These are phyloP conservation scores for Dendrobium chrysotoxum DNA, from an alignment of 106 monocot species.

Conservation along the genomic window DNA sequence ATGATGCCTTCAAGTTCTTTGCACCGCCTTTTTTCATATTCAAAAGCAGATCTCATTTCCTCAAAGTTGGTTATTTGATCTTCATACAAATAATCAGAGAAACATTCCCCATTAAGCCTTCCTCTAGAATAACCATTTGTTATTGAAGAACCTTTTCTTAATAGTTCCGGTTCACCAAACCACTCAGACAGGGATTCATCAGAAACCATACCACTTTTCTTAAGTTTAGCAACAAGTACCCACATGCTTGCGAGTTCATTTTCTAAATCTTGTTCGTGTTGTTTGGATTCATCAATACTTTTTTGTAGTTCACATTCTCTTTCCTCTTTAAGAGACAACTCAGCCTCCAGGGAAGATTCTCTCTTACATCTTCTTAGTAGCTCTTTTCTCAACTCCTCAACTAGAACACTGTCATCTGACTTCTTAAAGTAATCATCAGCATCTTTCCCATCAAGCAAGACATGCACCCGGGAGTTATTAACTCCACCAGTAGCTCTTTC, in stretches of 20 bases:
- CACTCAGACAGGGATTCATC: slow-evolving; percentile 26
- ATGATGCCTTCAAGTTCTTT: slow-evolving; percentile 60
- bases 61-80: slow-evolving; percentile 30
- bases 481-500: slow-evolving; percentile 25
- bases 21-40: slow-evolving; percentile 65
- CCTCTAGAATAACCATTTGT: slow-evolving; percentile 18
- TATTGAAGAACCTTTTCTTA: slow-evolving; percentile 30
- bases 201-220: slow-evolving; percentile 29
- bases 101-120: slow-evolving; percentile 14
- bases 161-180: slow-evolving; percentile 20
- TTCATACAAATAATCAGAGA: slow-evolving; percentile 10
- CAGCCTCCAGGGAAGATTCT: slow-evolving; percentile 56
- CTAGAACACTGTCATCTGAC: slow-evolving; percentile 25
- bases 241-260: slow-evolving; percentile 90
- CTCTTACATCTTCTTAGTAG: slow-evolving; percentile 45
- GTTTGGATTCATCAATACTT: slow-evolving; percentile 52
- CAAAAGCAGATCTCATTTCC: slow-evolving; percentile 60
- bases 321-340: slow-evolving; percentile 49
- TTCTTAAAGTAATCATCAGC: slow-evolving; percentile 16
- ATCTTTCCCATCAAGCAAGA: slow-evolving; percentile 7
- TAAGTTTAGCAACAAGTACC: slow-evolving; percentile 68
- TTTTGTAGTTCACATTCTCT: slow-evolving; percentile 59
- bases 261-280: slow-evolving; percentile 63
- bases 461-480: slow-evolving; percentile 20
- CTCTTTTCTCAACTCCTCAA: slow-evolving; percentile 72